Conservation (phyloP, 2,329 filamentous ascomycete species). For the Macrophomina tecta region DNA sequence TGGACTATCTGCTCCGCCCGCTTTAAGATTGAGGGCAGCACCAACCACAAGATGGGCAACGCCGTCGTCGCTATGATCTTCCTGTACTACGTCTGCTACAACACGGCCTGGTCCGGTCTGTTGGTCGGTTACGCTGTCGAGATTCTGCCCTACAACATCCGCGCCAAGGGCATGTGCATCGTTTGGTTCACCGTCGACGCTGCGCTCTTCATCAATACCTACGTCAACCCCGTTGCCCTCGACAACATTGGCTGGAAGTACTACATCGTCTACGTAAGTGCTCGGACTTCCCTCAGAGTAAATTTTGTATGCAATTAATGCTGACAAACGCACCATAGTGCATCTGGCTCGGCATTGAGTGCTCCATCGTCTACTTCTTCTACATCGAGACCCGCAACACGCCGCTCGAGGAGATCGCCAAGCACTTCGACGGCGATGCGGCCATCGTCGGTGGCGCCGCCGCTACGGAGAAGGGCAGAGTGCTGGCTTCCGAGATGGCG, state of each 20-base stretch:
- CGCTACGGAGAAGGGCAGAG: conserved; percentile 42
- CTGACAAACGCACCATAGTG: conserved; percentile 29
- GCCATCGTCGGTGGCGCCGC: conserved; percentile 59
- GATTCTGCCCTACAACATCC: conserved; percentile 57
- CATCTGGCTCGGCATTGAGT: conserved; percentile 64
- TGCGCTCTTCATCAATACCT: conserved; percentile 66
- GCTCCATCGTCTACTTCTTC: conserved; percentile 69
- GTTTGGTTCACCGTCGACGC: conserved; percentile 70
- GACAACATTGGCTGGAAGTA: conserved; percentile 66
- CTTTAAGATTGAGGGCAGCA: conserved; percentile 13
- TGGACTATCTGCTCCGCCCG: conserved; percentile 54
- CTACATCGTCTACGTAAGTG: conserved; percentile 65
- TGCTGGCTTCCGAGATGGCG: conserved; percentile 33
- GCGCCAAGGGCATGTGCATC: conserved; percentile 57
- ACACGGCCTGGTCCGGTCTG: conserved; percentile 63
- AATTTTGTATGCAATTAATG: neutral
- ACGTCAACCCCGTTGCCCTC: conserved; percentile 68
- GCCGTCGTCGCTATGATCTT: conserved; percentile 59
- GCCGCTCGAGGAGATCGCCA: conserved; percentile 54
- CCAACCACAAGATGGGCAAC: conserved; percentile 39
- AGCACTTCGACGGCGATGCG: conserved; percentile 49
- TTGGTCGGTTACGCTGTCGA: conserved; percentile 61
- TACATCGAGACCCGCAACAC: conserved; percentile 47
- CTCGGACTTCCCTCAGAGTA: neutral
- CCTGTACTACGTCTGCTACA: conserved; percentile 59